Evolutionary conservation across 73 alveolate genomes (phyloP).

Genomic region (Symbiodinium pilosum): DNA sequence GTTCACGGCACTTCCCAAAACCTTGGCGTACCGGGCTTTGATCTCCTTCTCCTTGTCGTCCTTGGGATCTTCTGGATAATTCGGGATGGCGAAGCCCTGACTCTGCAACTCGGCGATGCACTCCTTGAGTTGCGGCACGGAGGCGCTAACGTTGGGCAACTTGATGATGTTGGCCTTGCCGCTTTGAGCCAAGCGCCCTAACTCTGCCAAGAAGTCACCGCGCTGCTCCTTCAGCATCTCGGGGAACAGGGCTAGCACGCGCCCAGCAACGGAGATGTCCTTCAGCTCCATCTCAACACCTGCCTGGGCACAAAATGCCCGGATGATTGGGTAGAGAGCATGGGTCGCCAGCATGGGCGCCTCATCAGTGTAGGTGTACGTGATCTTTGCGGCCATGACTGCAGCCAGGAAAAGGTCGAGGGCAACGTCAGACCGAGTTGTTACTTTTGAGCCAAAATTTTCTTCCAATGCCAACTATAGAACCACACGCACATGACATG

Average conservation of each 20-base stretch:
- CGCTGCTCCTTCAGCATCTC: neutral
- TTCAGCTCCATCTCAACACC: slow-evolving; percentile 65
- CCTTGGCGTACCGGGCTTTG: slow-evolving; percentile 93
- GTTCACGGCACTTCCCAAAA: slow-evolving; percentile 92
- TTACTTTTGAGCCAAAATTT: too few relatives aligned
- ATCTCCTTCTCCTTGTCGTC: slow-evolving; percentile 72
- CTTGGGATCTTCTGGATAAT: slow-evolving; percentile 88
- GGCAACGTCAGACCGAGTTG: too few relatives aligned
- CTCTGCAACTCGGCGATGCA: slow-evolving; percentile 92
- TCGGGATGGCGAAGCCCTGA: slow-evolving; percentile 72
- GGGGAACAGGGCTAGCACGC: slow-evolving; percentile 44
- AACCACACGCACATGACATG: too few relatives aligned
- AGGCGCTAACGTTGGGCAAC: slow-evolving; percentile 92
- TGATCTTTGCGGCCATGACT: too few relatives aligned
- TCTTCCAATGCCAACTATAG: too few relatives aligned
- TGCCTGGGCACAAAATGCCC: slow-evolving; percentile 75
- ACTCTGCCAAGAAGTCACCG: slow-evolving; percentile 21
- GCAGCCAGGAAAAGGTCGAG: too few relatives aligned
- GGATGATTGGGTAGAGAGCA: slow-evolving; percentile 80
- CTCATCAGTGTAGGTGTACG: slow-evolving; percentile 93
- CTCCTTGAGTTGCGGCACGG: slow-evolving; percentile 93
- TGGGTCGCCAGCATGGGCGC: slow-evolving; percentile 94
- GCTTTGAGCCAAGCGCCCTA: slow-evolving; percentile 62
- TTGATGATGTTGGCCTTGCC: slow-evolving; percentile 92
- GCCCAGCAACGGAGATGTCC: slow-evolving; percentile 91